These are phyloP conservation scores for Pseudogymnoascus sp. DNA, from an alignment of 2,329 filamentous ascomycete genomes.

Conservation along the genomic window DNA sequence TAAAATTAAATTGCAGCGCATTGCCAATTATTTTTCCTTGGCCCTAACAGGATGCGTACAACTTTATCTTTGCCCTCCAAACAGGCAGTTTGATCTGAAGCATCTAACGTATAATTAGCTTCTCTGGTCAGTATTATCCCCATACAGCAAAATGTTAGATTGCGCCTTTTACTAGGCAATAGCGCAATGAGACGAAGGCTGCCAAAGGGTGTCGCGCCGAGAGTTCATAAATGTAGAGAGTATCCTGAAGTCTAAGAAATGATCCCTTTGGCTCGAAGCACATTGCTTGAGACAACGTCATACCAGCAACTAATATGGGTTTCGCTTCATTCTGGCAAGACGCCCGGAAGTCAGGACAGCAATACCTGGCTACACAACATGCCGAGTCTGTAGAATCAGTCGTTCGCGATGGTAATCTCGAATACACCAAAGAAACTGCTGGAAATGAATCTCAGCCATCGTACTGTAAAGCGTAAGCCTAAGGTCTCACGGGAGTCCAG, in stretches of 20 bases:
- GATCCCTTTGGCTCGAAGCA: not conserved
- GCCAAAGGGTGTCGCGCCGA: not conserved
- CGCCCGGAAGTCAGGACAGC: slow-evolving; percentile 3
- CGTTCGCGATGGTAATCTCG: slow-evolving; percentile 15
- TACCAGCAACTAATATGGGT: not conserved
- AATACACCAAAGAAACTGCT: slow-evolving; percentile 25
- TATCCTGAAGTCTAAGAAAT: not conserved
- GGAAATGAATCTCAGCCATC: slow-evolving; percentile 39
- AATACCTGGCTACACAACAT: slow-evolving; percentile 4
- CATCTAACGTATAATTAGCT: not conserved
- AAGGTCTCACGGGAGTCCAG: too few species aligned
- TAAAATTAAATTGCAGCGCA: not conserved
- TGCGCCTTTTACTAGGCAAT: not conserved
- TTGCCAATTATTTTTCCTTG: not conserved
- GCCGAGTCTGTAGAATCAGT: not conserved
- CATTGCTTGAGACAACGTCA: not conserved
- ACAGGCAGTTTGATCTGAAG: not conserved
- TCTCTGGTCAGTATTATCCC: not conserved
- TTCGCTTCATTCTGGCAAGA: slow-evolving; percentile 5
- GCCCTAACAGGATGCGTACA: not conserved
- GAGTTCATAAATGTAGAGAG: not conserved
- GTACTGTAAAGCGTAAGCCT: slow-evolving; percentile 55
- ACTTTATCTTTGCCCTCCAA: not conserved
- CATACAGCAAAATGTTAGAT: not conserved
- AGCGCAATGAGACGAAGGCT: not conserved